Conservation (phyloP, 305 asterid genomes). For the Solanum hybrid region DNA sequence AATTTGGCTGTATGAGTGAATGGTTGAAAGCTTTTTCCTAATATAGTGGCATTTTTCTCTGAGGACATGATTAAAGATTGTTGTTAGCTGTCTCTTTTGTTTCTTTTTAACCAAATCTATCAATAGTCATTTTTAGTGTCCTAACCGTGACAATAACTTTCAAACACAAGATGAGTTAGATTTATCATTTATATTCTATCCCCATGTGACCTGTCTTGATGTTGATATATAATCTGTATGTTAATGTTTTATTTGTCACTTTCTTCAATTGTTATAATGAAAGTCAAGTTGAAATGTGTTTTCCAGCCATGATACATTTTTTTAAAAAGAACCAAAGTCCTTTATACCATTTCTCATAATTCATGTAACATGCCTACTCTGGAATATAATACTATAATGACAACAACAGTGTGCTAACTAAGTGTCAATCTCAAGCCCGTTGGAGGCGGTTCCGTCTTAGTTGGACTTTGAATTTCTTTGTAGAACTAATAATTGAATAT, state of each 20-base stretch:
- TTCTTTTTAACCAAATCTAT: not conserved
- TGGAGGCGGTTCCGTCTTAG: not conserved
- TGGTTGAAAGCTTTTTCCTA: not conserved
- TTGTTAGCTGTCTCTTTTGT: not conserved
- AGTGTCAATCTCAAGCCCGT: not conserved
- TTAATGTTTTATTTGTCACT: not conserved
- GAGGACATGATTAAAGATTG: not conserved
- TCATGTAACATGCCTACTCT: not conserved
- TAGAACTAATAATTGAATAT: not conserved
- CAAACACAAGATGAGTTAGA: not conserved
- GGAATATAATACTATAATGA: not conserved
- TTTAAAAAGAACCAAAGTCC: not conserved
- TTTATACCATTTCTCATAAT: not conserved
- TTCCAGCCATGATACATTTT: not conserved
- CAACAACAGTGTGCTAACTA: not conserved
- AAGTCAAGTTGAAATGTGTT: not conserved
- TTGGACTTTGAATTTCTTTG: not conserved
- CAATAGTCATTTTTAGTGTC: not conserved
- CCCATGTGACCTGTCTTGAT: conserved; percentile 25
- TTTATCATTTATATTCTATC: not conserved
- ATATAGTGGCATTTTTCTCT: not conserved
- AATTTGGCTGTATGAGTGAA: not conserved
- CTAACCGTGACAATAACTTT: not conserved
- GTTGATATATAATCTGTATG: conserved; percentile 4
- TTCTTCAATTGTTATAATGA: not conserved